These are phyloP conservation scores for Immersiporthe knoxdaviesiana DNA, from an alignment of 2,329 filamentous ascomycete genomes.

Conservation along the genomic window DNA sequence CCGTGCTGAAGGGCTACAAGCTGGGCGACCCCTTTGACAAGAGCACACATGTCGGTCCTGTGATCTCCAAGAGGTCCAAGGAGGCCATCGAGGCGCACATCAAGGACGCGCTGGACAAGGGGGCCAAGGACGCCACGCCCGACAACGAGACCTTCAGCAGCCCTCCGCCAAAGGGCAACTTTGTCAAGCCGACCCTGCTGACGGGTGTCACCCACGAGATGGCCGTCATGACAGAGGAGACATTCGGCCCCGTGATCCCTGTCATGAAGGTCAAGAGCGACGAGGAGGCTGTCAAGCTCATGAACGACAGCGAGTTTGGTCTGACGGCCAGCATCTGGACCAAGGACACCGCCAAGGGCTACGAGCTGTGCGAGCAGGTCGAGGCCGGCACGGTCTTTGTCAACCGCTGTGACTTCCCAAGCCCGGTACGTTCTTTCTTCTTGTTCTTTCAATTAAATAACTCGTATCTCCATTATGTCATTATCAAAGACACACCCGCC, in stretches of 20 bases:
- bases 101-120: slow-evolving; percentile 79
- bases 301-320: slow-evolving; percentile 96
- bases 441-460: background rate
- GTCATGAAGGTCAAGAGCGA: slow-evolving; percentile 85
- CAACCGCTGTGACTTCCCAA: slow-evolving; percentile 90
- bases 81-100: slow-evolving; percentile 78
- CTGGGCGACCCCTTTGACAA: slow-evolving; percentile 86
- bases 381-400: slow-evolving; percentile 97
- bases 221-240: slow-evolving; percentile 91
- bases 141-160: slow-evolving; percentile 76
- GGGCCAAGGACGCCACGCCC: slow-evolving; percentile 83
- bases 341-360: slow-evolving; percentile 76
- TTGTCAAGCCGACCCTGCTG: slow-evolving; percentile 82
- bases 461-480: slow-evolving; percentile 18
- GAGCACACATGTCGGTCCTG: slow-evolving; percentile 82
- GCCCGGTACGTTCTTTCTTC: slow-evolving; percentile 68
- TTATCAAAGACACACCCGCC: slow-evolving; percentile 23
- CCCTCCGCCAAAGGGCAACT: slow-evolving; percentile 80
- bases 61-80: slow-evolving; percentile 80
- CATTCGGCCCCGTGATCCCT: slow-evolving; percentile 90
- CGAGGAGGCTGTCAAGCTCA: slow-evolving; percentile 77
- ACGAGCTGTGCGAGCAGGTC: slow-evolving; percentile 76
- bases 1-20: slow-evolving; percentile 79
- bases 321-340: slow-evolving; percentile 98
- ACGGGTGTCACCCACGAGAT: slow-evolving; percentile 80